Evolutionary conservation across 805 yeast genomes (phyloP), one percentile per base, ranked within the genome.

Genomic region (Phaffomyces thermotolerans): DNA sequence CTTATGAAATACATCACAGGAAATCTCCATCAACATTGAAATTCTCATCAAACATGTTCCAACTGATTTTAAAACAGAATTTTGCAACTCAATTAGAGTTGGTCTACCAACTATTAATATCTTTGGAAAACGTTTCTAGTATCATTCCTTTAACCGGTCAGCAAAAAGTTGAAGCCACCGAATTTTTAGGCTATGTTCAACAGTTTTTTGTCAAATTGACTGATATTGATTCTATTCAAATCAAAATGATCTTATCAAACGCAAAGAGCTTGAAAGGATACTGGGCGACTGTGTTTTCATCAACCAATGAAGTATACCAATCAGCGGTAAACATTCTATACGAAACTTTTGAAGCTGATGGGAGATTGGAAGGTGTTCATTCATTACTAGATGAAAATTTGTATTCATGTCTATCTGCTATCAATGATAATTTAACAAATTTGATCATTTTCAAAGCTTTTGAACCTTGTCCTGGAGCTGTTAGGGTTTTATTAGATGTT

Each of bases 281-380:
- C 44, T 84, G 95, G 86, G 72, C 88, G 1, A 79, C 86, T 56
- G 65, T 86, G 3, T 76, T 87, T 43, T 78, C 90, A 1, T 78
- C 89, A 0, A 68, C 74, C 39, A 67, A 67, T 20, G 65, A 63
- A 15, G 62, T 82, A 4, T 82, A 80, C 46, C 88, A 86, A 56
- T 72, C 81, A 1, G 83, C 90, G 1, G 72, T 84, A 6, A 82
- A 82, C 48, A 69, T 87, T 18, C 59, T 89, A 4, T 82, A 84
- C 53, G 91, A 85, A 51, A 77, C 85, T 0, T 84, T 77, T 59
- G 95, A 88, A 59, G 85, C 81, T 13, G 80, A 78, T 43, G 96
- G 90, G 15, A 73, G 96, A 54, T 64, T 77, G 31, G 95, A 85
- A 59, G 87, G 89, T 31, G 69, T 86, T n/a, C 75, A 70, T 38